Evolutionary conservation across 139 green algal genomes (phyloP).

Genomic region (Chlamydomonas sp.): DNA sequence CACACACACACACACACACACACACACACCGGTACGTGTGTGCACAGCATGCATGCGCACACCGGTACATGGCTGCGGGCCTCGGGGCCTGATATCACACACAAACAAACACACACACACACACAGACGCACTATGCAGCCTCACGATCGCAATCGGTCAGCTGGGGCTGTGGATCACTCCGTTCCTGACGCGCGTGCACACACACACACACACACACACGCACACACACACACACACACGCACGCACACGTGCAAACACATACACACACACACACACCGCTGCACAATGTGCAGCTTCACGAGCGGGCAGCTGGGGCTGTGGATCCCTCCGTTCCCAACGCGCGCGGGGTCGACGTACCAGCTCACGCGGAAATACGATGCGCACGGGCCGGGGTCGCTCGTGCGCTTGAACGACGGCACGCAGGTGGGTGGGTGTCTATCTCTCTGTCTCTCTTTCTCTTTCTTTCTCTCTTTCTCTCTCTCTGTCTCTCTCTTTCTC

Average conservation of each 20-base stretch:
- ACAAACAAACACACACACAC: too few relatives aligned
- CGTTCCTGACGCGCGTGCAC: neutral
- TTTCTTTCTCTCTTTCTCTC: neutral
- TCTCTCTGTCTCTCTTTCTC: neutral
- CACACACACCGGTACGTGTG: too few relatives aligned
- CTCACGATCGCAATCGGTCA: neutral
- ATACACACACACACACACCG: too few relatives aligned
- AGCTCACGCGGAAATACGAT: constrained; percentile 32
- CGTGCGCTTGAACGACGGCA: constrained; percentile 35
- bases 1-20: too few relatives aligned
- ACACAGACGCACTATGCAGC: neutral
- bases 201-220: neutral
- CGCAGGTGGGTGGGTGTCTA: constrained; percentile 38
- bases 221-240: too few relatives aligned
- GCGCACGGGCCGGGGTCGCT: constrained; percentile 31
- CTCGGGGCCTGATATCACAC: neutral
- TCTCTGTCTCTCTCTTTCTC: neutral
- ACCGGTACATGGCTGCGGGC: neutral
- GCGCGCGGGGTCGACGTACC: constrained; percentile 29
- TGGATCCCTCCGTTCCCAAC: constrained; percentile 47
- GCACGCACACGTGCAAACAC: too few relatives aligned
- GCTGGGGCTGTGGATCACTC: neutral
- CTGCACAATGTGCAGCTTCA: too few relatives aligned
- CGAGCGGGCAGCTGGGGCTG: constrained; percentile 14
- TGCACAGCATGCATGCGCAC: too few relatives aligned